phyloP scores from a whole-genome alignment of 768 basidiomycete species.

The Leccinum variicolor region DNA sequence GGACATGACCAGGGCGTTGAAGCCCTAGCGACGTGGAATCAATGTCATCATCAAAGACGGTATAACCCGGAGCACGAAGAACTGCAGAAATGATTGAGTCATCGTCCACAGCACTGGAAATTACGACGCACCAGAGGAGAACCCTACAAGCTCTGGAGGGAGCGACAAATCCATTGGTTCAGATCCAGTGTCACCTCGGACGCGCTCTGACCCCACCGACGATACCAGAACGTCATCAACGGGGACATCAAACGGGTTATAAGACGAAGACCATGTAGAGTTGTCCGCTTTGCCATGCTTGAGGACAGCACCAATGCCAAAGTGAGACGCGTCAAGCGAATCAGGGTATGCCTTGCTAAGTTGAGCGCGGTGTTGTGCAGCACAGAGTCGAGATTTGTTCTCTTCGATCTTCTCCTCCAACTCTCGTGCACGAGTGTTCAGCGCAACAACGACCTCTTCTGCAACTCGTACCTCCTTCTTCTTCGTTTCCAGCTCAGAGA shows the following conservation, averaged over 20 bases:
- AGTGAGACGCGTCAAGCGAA: constrained; percentile 13
- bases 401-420: constrained; percentile 68
- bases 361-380: constrained; percentile 58
- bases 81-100: constrained; percentile 11
- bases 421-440: constrained; percentile 65
- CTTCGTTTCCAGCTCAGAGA: constrained; percentile 50
- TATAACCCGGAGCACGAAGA: constrained; percentile 37
- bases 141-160: constrained; percentile 28
- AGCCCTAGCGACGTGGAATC: constrained; percentile 15
- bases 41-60: constrained; percentile 40
- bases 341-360: constrained; percentile 35
- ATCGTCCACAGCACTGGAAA: constrained; percentile 14
- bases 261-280: constrained; percentile 25
- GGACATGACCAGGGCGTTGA: constrained; percentile 8
- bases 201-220: constrained; percentile 10
- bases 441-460: constrained; percentile 62
- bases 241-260: constrained; percentile 30
- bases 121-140: constrained; percentile 31
- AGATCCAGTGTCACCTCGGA: constrained; percentile 5
- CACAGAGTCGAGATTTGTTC: constrained; percentile 56
- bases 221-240: constrained; percentile 19
- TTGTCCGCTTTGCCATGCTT: constrained; percentile 15
- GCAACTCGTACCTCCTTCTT: constrained; percentile 52
- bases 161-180: constrained; percentile 14
- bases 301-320: background rate